Base-by-base conservation (phyloP, 495 filamentous ascomycete species). In the Platismatia glauca region DNA sequence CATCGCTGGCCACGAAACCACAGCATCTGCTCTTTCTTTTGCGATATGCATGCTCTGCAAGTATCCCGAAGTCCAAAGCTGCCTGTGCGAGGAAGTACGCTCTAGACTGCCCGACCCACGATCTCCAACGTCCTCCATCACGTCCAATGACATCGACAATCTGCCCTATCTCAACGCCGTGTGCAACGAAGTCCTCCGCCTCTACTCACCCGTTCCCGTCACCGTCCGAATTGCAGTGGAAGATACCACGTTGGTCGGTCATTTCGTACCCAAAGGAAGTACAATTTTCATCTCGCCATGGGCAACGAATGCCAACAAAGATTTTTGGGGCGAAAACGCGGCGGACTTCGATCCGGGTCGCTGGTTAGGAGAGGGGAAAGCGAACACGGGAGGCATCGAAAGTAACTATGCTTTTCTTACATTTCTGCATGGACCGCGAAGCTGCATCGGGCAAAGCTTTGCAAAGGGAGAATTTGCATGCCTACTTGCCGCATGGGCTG, bases 1-100 rank as follows among this genome's bases (percentile, higher is more conserved):
- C 0, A 78, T 79, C 24, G 81, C 81, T 67, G 75, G 72, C 31
- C 81, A 83, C 58, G 81, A 83, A 74, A 83, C 81, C 27, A 82
- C 80, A 2, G 79, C 80, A 53, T 74, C 73, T 29, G 79, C 81
- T 39, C 68, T 84, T 7, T 79, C 79, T 35, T 83, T 80, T 78
- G 72, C 78, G 24, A 75, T 75, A 43, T 80, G 80, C 63, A 76
- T 84, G 9, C 70, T 83, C 2, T 72, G 75, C 56, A 74, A 71
- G 1, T 63, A 83, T 63, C 79, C 80, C 8, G 68, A 77, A 4
- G 66, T 76, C 7, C 81, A 84, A 68, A 69, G 59, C 4, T 71
- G 71, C 0, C 74, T 83, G 0, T 79, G 81, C 12, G 67, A 70
- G 1, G 81, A 83, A 67, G 74, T 82, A 60, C 77, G 74, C 41